These are phyloP conservation scores for Globisporangium echinulatum DNA, from an alignment of 352 stramenopile species.

Conservation along the genomic window DNA sequence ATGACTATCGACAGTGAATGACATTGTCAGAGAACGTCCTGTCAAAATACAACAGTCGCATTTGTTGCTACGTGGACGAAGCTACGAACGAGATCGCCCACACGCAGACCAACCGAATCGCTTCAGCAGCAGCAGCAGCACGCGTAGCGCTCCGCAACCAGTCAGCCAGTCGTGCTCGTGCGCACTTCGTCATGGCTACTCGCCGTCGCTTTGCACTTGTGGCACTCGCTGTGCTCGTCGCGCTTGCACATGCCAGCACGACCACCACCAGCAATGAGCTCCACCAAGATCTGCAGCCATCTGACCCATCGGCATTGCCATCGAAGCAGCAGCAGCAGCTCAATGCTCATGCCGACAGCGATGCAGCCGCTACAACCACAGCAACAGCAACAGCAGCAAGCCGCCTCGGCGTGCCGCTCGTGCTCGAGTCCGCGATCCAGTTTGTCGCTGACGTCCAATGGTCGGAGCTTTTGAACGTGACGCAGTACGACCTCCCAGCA, in stretches of 20 bases:
- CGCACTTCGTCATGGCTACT: no score
- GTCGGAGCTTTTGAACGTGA: slow-evolving; percentile 16
- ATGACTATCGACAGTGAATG: no score
- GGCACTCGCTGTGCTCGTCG: not conserved
- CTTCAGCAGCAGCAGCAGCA: not conserved
- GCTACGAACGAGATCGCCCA: not conserved
- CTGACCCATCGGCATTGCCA: no score
- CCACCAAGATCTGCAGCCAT: not conserved
- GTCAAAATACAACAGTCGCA: not conserved
- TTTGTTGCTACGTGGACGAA: not conserved
- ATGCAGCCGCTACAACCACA: not conserved
- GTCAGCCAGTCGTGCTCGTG: not conserved
- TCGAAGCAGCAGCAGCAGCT: not conserved
- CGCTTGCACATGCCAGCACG: not conserved
- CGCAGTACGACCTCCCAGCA: slow-evolving; percentile 26
- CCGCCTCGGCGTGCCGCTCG: not conserved
- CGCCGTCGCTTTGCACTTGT: not conserved
- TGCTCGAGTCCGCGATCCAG: slow-evolving; percentile 10
- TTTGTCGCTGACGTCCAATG: slow-evolving; percentile 13
- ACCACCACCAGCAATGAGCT: not conserved
- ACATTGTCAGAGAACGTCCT: not conserved
- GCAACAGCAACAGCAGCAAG: no score
- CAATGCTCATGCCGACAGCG: not conserved
- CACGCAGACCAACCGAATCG: not conserved
- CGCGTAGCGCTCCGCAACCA: no score